A percentile compares a stretch with the other conserved stretches of the same genome.
Conservation (phyloP, 768 basidiomycete species). For the Strobilomyces dryophilus region DNA sequence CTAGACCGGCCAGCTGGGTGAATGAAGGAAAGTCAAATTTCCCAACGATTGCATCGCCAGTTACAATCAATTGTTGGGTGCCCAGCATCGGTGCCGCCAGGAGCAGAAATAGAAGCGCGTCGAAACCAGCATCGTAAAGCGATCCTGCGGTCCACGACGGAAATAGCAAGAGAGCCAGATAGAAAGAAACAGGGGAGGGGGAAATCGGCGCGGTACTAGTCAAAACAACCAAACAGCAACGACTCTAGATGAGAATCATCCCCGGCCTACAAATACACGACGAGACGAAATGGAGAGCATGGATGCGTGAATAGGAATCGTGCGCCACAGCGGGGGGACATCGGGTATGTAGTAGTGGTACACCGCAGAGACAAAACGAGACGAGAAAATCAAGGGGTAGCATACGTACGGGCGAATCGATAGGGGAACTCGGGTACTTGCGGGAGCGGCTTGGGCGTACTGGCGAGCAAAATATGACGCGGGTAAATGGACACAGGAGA, state of each 20-base stretch:
- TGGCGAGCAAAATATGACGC: background rate
- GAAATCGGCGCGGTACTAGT: background rate
- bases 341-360: constrained; percentile 6
- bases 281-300: constrained; percentile 1
- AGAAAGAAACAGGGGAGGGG: too few species aligned
- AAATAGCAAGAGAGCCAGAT: background rate
- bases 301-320: background rate
- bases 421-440: background rate
- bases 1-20: too few species aligned
- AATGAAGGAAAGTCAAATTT: too few species aligned
- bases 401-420: constrained; percentile 2
- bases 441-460: too few species aligned
- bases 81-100: too few species aligned
- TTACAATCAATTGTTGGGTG: too few species aligned
- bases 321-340: background rate
- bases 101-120: background rate
- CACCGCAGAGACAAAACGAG: constrained; percentile 11
- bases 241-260: constrained; percentile 3
- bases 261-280: constrained; percentile 1
- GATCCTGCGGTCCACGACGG: background rate
- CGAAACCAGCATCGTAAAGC: background rate
- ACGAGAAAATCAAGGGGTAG: background rate
- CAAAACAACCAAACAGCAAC: constrained; percentile 1
- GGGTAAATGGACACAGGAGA: background rate
- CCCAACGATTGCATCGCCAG: too few species aligned